Evolutionary conservation across 164 flowering plant genomes (phyloP), one percentile per base, ranked within the genome.

Genomic region (Pachysandra terminalis): DNA sequence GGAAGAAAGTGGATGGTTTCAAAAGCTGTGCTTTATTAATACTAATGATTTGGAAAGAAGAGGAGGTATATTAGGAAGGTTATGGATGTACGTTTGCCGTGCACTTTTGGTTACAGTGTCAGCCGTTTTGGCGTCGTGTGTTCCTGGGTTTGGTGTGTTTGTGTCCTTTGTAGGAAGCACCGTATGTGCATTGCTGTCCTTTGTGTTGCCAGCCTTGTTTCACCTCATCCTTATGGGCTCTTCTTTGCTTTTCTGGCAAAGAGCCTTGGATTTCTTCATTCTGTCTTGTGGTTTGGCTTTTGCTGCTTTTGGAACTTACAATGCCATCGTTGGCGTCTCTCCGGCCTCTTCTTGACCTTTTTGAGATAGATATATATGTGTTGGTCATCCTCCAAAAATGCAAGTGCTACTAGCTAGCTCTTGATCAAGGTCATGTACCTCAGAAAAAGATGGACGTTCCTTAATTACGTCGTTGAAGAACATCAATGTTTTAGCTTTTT

Each of bases 141-240:
- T 77, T 5, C 80, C 80, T 0, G 77, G 72, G 5, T 77, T 77
- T 61, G 77, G 80, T 12, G 57, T 58, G 35, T 63, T 73, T 25
- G 69, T 74, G 66, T 74, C 80, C 1, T 58, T 77, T n/a, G 77
- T 77, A 17, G 80, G 80, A n/a, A 74, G 80, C 70, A 77, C 80
- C 0, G 68, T 74, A 0, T 77, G 80, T 35, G 80, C 77, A n/a
- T 25, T 73, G 51, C 77, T 77, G 22, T 68, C 80, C 19, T 77
- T 73, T 45, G 77, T 77, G 7, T 49, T 77, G 17, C 80, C 80
- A 0, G 69, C 77, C 0, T 15, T 25, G 35, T 68, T 70, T 60
- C 80, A 77, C 55, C 61, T 73, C 19, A 45, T 66, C 5, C 32
- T 77, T 14, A 52, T 64, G 23, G 65, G 67, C 14, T 48, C 67